Evolutionary conservation across 805 yeast species (phyloP), one percentile per base, ranked within the genome.

Genomic region (Zygoascus flipseniorum): DNA sequence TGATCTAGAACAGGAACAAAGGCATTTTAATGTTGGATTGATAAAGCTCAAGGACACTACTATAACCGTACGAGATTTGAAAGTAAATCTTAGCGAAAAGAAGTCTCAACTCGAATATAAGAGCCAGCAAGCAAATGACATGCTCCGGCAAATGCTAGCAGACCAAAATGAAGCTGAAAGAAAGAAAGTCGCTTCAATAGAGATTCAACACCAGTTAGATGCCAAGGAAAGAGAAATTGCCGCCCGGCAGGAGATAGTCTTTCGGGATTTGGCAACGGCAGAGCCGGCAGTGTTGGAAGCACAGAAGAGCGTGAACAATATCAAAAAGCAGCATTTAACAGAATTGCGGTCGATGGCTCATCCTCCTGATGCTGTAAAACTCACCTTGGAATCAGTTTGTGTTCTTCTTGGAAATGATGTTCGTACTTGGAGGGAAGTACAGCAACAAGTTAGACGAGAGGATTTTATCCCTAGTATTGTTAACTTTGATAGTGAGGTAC

Each of bases 131-230:
- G 96, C 97, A 0, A 76, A 79, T 54, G 68, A 69, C 26, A 86
- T 88, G 76, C 75, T 92, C 43, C 80, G 83, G 61, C 79, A 73
- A 52, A 88, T 92, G 86, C 75, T 92, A 13, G 69, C 75, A 0
- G 95, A 89, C 44, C 98, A 92, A 64, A 89, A 87, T 63, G 96
- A 89, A 60, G 92, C 97, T 0, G 98, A 92, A 65, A 74, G 96
- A 58, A 89, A 85, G 60, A 85, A 86, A 54, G 96, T 86, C 55
- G 89, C 93, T 8, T 87, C 96, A 0, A 70, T 85, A 2, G 85
- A 81, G 48, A 85, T 92, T 10, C 87, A 85, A 60, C 76, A 75
- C 16, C 83, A 88, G 5, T 72, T 92, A 32, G 81, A 76, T 31
- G 74, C 72, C 39, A 95, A 88, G 60, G 92, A 88, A 51, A 62